phyloP scores from a whole-genome alignment of 164 flowering plant genomes.

The Euptelea pleiosperma region DNA sequence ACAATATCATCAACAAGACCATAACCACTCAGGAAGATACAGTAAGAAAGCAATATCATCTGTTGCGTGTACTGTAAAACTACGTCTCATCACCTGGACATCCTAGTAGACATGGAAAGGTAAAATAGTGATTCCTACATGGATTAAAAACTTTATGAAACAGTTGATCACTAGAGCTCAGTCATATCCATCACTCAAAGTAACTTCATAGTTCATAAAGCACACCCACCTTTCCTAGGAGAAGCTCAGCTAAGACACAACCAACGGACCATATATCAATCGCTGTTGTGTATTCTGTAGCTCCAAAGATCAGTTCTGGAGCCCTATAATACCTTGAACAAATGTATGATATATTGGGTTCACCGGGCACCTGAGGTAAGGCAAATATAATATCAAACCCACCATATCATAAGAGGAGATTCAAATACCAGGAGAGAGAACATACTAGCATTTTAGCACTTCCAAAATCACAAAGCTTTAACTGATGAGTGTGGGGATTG shows the following conservation, averaged over 20 bases:
- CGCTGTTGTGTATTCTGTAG: slow-evolving; percentile 88
- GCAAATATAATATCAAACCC: slow-evolving; percentile 5
- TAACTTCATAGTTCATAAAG: neutral
- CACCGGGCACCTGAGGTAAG: slow-evolving; percentile 71
- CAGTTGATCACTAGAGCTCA: neutral
- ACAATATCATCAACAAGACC: neutral
- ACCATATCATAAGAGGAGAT: neutral
- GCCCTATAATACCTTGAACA: slow-evolving; percentile 97
- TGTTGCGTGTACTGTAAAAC: no score
- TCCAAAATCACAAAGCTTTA: slow-evolving; percentile 97
- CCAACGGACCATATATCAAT: slow-evolving; percentile 99
- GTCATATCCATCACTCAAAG: neutral
- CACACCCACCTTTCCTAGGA: slow-evolving; percentile 74
- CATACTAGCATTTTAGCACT: slow-evolving; percentile 98
- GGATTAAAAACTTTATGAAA: neutral
- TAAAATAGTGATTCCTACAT: no score
- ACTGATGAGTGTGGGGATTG: slow-evolving; percentile 89
- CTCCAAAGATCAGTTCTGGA: slow-evolving; percentile 97
- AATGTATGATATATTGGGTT: slow-evolving; percentile 95
- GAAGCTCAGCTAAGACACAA: slow-evolving; percentile 94
- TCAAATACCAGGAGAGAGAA: slow-evolving; percentile 3
- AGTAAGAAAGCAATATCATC: neutral
- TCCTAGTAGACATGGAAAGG: no score
- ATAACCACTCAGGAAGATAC: neutral
- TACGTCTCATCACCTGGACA: no score